These are phyloP conservation scores for Fusarium proliferatum DNA, from an alignment of 2,329 filamentous ascomycete genomes.

Conservation along the genomic window DNA sequence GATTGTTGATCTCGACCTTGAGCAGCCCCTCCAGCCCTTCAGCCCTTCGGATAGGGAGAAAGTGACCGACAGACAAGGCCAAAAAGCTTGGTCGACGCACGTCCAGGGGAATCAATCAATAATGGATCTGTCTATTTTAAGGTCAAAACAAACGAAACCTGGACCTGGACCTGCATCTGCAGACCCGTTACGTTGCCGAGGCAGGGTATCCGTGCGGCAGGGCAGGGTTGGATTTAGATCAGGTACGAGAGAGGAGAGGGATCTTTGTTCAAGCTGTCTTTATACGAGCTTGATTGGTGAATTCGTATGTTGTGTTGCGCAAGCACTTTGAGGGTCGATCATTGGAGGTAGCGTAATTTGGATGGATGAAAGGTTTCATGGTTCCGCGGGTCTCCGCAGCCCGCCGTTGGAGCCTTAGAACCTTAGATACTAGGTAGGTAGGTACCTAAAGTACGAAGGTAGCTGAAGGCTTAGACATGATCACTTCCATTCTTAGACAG, in stretches of 20 bases:
- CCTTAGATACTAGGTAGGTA: too few species aligned
- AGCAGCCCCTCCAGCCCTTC: neutral
- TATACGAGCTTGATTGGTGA: conserved; percentile 24
- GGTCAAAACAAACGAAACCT: conserved; percentile 7
- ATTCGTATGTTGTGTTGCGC: conserved; percentile 15
- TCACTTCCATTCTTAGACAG: neutral
- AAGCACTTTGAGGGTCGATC: conserved; percentile 8
- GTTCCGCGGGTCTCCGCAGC: neutral
- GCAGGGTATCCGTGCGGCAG: neutral
- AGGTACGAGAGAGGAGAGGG: conserved; percentile 22
- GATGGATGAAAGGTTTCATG: neutral
- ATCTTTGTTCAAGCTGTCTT: neutral
- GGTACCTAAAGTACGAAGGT: neutral
- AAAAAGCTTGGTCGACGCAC: conserved; percentile 1
- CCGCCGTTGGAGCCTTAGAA: neutral
- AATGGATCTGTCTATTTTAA: conserved; percentile 38
- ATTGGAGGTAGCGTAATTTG: conserved; percentile 10
- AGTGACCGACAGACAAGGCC: neutral
- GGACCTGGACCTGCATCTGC: neutral
- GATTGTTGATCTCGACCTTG: neutral
- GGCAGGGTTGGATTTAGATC: conserved; percentile 17
- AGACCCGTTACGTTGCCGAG: conserved; percentile 8
- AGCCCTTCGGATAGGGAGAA: neutral
- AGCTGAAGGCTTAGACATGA: neutral
- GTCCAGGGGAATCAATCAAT: conserved; percentile 14